A percentile compares a stretch with the other conserved stretches of the same genome.
These are phyloP conservation scores for Eimeria acervulina DNA, from an alignment of 169 alveolate species.

Conservation along the genomic window DNA sequence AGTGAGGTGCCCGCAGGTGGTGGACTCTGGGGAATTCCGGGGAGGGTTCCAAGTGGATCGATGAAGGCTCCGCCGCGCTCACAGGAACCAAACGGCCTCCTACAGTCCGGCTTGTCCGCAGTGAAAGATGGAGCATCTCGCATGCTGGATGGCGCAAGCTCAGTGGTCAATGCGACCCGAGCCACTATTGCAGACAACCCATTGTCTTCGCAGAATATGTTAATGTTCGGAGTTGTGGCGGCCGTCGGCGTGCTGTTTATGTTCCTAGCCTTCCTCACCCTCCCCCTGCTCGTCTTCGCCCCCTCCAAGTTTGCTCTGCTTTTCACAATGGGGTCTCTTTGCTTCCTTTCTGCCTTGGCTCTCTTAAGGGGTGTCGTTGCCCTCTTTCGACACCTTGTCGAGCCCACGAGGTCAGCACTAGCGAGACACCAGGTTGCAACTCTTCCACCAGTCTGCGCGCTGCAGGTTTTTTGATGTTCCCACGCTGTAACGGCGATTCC, in stretches of 20 bases:
- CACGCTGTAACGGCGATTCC: neutral
- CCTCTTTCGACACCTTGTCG: slow-evolving; percentile 70
- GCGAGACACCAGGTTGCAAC: neutral
- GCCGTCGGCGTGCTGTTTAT: slow-evolving; percentile 81
- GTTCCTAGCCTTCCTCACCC: slow-evolving; percentile 83
- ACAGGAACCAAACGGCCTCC: slow-evolving; percentile 75
- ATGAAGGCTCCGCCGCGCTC: slow-evolving; percentile 71
- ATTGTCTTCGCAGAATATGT: slow-evolving; percentile 77
- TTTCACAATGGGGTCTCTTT: slow-evolving; percentile 81
- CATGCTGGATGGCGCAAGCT: slow-evolving; percentile 72
- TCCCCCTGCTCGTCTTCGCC: slow-evolving; percentile 83
- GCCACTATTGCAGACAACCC: slow-evolving; percentile 76
- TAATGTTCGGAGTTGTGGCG: slow-evolving; percentile 81
- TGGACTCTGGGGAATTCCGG: slow-evolving; percentile 54
- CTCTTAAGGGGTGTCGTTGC: slow-evolving; percentile 79
- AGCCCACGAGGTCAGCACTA: slow-evolving; percentile 73
- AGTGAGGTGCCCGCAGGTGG: neutral
- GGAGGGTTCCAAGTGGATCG: slow-evolving; percentile 61
- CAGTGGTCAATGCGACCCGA: slow-evolving; percentile 63
- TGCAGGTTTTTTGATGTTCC: neutral
- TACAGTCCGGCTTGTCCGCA: slow-evolving; percentile 79
- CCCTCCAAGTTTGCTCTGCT: slow-evolving; percentile 82
- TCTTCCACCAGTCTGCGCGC: neutral
- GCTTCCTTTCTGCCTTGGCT: slow-evolving; percentile 78
- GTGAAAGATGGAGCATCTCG: slow-evolving; percentile 81